These are phyloP conservation scores for Pseudonectria foliicola DNA, from an alignment of 2,329 filamentous ascomycete species.

Conservation along the genomic window DNA sequence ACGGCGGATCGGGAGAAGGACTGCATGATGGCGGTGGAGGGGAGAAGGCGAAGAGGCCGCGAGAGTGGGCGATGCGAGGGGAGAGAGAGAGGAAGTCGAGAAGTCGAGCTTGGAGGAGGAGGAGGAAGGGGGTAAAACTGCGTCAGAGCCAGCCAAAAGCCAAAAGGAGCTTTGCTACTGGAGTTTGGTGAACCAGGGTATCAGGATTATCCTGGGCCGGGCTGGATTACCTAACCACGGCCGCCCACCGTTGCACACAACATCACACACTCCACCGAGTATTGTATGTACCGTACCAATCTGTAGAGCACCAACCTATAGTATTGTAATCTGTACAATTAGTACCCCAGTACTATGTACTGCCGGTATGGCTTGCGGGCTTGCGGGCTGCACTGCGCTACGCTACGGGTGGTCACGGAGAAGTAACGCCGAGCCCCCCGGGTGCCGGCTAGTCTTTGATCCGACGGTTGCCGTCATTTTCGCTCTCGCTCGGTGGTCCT, in stretches of 20 bases:
- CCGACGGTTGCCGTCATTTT: slow-evolving; percentile 11
- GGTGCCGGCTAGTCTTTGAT: slow-evolving; percentile 16
- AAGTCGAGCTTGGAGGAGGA: slow-evolving; percentile 5
- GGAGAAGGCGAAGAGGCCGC: slow-evolving; percentile 6
- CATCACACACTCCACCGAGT: no score
- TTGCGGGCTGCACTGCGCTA: slow-evolving; percentile 11
- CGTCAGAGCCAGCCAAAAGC: slow-evolving; percentile 5
- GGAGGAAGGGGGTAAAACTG: slow-evolving; percentile 1
- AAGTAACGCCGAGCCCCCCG: slow-evolving; percentile 17
- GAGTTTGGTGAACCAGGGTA: slow-evolving; percentile 20
- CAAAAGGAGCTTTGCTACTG: slow-evolving; percentile 9
- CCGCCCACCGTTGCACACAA: no score
- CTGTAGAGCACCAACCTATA: no score
- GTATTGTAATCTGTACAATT: no score
- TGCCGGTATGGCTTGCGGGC: no score
- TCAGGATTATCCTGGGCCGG: slow-evolving; percentile 24
- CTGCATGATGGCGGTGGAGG: slow-evolving; percentile 59
- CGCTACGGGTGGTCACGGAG: slow-evolving; percentile 24
- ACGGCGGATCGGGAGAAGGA: slow-evolving; percentile 64
- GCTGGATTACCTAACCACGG: slow-evolving; percentile 16
- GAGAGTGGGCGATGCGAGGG: slow-evolving; percentile 6
- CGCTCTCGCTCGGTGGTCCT: no score
- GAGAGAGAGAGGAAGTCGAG: slow-evolving; percentile 8
- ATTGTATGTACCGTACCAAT: no score
- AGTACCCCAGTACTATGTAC: no score